Percentiles rank a stretch among this genome's conserved stretches.
Conservation (phyloP, 495 filamentous ascomycete species). For the Penicillium robsamsonii region DNA sequence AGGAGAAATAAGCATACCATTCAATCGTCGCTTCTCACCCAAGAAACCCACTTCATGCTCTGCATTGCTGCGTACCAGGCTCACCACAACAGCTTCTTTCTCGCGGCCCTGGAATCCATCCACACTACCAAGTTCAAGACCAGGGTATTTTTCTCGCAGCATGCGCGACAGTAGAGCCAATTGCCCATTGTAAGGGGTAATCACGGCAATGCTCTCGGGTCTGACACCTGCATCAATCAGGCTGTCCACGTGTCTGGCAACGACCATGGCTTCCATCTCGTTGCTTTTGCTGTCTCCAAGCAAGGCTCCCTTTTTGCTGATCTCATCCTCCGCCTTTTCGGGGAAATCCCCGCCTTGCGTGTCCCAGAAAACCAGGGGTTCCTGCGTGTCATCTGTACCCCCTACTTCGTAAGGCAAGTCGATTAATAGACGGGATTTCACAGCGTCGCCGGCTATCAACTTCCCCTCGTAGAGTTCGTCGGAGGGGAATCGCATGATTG, state of each 20-base stretch:
- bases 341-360: conserved; percentile 93
- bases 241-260: conserved; percentile 67
- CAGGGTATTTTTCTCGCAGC: conserved; percentile 76
- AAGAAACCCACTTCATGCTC: conserved; percentile 90
- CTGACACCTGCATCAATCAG: conserved; percentile 76
- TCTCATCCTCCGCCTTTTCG: conserved; percentile 54
- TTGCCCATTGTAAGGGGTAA: conserved; percentile 97
- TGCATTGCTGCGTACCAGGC: conserved; percentile 83
- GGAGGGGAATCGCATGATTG: conserved; percentile 93
- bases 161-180: conserved; percentile 69
- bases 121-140: conserved; percentile 87
- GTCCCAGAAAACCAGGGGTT: conserved; percentile 90
- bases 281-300: conserved; percentile 91
- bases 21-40: conserved; percentile 86
- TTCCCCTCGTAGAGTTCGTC: conserved; percentile 79
- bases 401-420: conserved; percentile 76
- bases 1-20: conserved; percentile 57
- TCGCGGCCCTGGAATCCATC: conserved; percentile 97
- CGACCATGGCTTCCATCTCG: conserved; percentile 82
- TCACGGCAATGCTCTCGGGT: conserved; percentile 82
- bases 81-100: conserved; percentile 93
- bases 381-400: conserved; percentile 82
- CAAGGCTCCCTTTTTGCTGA: conserved; percentile 51
- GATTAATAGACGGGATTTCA: conserved; percentile 69
- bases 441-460: conserved; percentile 73